Percentiles rank a stretch among this genome's conserved stretches.
Conservation (phyloP, 148 eudicot genomes). For the Spergularia bocconei region DNA sequence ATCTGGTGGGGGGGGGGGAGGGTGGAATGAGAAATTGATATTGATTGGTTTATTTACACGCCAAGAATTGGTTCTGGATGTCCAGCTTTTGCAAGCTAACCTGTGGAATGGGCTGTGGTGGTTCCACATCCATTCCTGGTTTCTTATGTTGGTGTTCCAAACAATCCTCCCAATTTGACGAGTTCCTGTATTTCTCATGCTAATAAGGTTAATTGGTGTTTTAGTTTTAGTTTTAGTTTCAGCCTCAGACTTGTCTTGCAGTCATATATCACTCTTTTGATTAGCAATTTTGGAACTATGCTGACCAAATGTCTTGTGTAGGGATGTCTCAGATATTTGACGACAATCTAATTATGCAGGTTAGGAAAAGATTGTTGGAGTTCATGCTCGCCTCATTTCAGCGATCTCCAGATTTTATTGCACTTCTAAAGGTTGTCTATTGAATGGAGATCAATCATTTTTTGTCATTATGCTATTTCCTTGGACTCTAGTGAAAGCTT, state of each 20-base stretch:
- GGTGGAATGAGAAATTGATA: too few relatives aligned
- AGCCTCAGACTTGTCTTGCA: not conserved
- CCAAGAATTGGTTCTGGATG: too few relatives aligned
- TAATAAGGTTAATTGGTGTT: not conserved
- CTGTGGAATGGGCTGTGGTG: too few relatives aligned
- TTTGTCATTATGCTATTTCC: not conserved
- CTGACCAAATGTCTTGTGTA: conserved; percentile 5
- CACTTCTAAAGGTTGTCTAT: conserved; percentile 77
- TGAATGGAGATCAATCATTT: not conserved
- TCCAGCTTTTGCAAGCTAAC: too few relatives aligned
- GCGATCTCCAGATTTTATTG: conserved; percentile 74
- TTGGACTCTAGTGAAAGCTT: not conserved
- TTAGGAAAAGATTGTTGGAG: conserved; percentile 81
- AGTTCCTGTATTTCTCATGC: not conserved
- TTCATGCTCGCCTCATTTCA: conserved; percentile 93
- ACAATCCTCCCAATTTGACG: not conserved
- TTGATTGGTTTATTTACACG: too few relatives aligned
- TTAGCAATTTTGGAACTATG: not conserved
- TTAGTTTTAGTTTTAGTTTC: not conserved
- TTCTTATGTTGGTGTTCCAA: too few relatives aligned
- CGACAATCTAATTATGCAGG: conserved; percentile 34
- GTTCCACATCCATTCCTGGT: too few relatives aligned
- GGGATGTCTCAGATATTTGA: conserved; percentile 4
- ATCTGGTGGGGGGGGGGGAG: too few relatives aligned
- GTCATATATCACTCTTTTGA: too few relatives aligned